Percentiles rank a stretch among this genome's conserved stretches.
phyloP scores from a whole-genome alignment of 1,139 yeast genomes.

The Yamadazyma trypodendri region DNA sequence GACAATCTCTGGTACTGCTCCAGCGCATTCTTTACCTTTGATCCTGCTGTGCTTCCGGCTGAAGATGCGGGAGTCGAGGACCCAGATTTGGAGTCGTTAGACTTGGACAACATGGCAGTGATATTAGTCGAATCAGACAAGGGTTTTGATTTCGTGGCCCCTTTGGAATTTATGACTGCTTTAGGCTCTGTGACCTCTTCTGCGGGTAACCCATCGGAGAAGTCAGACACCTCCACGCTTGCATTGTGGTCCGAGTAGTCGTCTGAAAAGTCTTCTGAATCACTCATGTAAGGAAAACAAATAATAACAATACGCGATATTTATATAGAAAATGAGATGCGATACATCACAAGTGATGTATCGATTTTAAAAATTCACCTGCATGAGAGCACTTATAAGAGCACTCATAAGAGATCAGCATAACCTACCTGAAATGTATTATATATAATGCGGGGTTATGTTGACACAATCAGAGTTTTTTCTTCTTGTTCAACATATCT shows the following conservation, averaged over 20 bases:
- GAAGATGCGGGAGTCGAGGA: conserved; percentile 4
- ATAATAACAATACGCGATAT: conserved; percentile 6
- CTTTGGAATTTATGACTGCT: conserved; percentile 11
- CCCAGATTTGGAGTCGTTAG: background rate
- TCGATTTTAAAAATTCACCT: no score
- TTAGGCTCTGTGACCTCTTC: conserved; percentile 5
- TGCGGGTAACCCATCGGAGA: conserved; percentile 5
- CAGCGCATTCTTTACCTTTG: conserved; percentile 38
- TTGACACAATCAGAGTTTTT: conserved; percentile 1
- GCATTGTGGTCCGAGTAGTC: conserved; percentile 17
- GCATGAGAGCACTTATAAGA: no score
- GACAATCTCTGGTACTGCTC: conserved; percentile 91
- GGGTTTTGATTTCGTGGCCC: conserved; percentile 16
- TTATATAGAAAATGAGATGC: conserved; percentile 1
- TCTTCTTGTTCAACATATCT: conserved; percentile 17
- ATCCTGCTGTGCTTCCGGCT: background rate
- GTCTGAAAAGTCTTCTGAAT: conserved; percentile 18
- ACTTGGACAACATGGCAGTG: conserved; percentile 11
- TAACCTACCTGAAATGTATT: no score
- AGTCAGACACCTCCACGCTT: conserved; percentile 13
- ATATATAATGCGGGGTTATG: background rate
- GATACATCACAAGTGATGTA: background rate
- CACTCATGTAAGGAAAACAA: conserved; percentile 16
- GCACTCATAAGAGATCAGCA: no score
- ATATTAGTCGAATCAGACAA: conserved; percentile 27